Base-by-base conservation (phyloP, 2,329 filamentous ascomycete genomes). In the Fonsecaea multimorphosa region DNA sequence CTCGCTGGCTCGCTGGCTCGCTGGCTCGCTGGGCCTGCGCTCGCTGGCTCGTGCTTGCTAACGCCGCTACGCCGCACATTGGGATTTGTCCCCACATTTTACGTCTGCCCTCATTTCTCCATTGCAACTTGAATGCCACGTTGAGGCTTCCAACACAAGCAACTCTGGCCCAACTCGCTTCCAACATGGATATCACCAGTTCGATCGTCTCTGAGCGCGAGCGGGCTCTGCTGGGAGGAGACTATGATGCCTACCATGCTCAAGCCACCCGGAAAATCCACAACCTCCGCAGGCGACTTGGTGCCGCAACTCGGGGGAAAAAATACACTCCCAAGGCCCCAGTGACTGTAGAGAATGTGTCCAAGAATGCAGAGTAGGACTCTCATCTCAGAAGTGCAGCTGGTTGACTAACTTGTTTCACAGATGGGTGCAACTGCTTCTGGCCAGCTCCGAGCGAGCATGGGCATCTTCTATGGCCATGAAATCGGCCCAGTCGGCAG, bases 381-480 rank as follows among this genome's bases (percentile, higher is more conserved):
- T 56, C 24, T 27, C 22, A 34, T 36, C 12, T 7, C 16, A 52
- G 14, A 12, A 31, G 46, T 16, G 11, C 60, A 61, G 58, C 32
- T 55, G 65, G 44, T 51, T 11, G 5, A 57, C 66, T 74, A 53
- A 72, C 61, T 57, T 19, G 44, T 22, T 19, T 65, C 16, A 53
- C 12, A 96, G 92, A 78, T 91, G 89, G 79, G 86, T 89, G 56
- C 85, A 90, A 71, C 83, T 97, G n/a, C 83, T 94, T 34, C 84
- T 99, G 63, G 87, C 97, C 74, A 91, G 88, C 44, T 89, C 93
- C 67, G 95, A 99, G 81, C 87, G 95, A 70, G 92, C 93, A 58
- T 98, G 93, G 92, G 94, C 95, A 40, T 90, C 97, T 78, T 94
- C 93, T 64, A 96, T 98, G 93, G 88, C 91, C 76, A 92, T 97